Conservation (phyloP, 2,329 filamentous ascomycete genomes). For the Beauveria medogensis region DNA sequence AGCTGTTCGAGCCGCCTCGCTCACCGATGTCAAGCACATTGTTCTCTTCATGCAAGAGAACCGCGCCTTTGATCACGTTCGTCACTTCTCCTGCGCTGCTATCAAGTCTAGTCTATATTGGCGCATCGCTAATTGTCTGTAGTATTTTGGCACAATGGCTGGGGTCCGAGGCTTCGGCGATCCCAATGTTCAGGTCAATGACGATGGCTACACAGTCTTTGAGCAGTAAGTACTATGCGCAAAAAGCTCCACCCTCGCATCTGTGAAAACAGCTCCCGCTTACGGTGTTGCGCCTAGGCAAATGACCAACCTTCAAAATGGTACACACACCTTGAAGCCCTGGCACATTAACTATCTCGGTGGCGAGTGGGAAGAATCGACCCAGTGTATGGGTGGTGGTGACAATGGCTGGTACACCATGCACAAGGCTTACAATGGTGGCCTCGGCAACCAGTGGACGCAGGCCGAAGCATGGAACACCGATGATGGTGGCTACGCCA, state of each 20-base stretch:
- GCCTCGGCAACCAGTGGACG: conserved; percentile 43
- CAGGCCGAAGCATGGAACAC: neutral
- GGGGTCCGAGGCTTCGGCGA: conserved; percentile 47
- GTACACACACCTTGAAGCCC: conserved; percentile 39
- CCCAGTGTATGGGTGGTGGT: conserved; percentile 44
- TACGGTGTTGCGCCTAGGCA: conserved; percentile 16
- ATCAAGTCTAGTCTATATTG: neutral
- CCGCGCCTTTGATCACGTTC: conserved; percentile 24
- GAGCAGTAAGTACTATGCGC: conserved; percentile 34
- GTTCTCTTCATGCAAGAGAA: conserved; percentile 48
- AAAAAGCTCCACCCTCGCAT: neutral
- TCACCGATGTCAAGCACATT: conserved; percentile 46
- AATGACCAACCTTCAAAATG: conserved; percentile 30
- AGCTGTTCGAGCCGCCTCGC: conserved; percentile 26
- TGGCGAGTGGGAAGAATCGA: conserved; percentile 36
- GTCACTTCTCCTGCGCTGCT: neutral
- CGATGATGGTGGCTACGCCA: conserved; percentile 19
- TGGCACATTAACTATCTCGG: conserved; percentile 42
- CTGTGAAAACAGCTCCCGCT: neutral
- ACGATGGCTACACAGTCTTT: conserved; percentile 35
- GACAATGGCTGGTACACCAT: conserved; percentile 43
- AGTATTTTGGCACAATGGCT: conserved; percentile 48
- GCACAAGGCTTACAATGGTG: conserved; percentile 40
- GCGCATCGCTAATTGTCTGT: neutral
- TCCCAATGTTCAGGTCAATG: conserved; percentile 20